Base-by-base conservation (phyloP, 75 land plant genomes). In the Pinus albicaulis region DNA sequence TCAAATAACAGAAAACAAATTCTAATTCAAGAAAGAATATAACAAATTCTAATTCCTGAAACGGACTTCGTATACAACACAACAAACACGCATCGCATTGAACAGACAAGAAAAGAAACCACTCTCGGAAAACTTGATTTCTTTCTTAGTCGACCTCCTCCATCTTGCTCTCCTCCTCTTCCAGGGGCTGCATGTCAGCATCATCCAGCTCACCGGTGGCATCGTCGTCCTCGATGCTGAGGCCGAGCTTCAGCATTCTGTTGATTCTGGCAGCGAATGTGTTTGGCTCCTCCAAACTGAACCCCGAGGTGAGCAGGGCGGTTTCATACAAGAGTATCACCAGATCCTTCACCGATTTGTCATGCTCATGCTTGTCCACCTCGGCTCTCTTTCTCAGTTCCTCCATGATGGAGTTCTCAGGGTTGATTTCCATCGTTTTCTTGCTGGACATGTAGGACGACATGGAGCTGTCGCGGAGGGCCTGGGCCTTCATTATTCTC, bases 91-190 rank as follows among this genome's bases (percentile, higher is more conserved):
- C n/a, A n/a, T n/a, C n/a, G n/a, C n/a, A n/a, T n/a, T n/a, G n/a
- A n/a, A n/a, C n/a, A n/a, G n/a, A n/a, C n/a, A n/a, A n/a, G n/a
- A n/a, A n/a, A n/a, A n/a, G n/a, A n/a, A n/a, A n/a, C n/a, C n/a
- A n/a, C n/a, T n/a, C n/a, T n/a, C n/a, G n/a, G n/a, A n/a, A n/a
- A n/a, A n/a, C n/a, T n/a, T n/a, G n/a, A n/a, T n/a, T n/a, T n/a
- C n/a, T n/a, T n/a, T n/a, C n/a, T n/a, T n/a, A 93, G 73, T 93
- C 96, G 1, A 93, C 96, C 52, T 91, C 93, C 81, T 93, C 93
- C 96, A 93, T 93, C 88, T 86, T 91, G 86, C 88, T 83, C 55
- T 88, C 93, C 68, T 88, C 93, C 52, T 85, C 92, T 77, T 92
- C 88, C 74, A 86, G 66, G 2, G 86, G 73, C 0, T 88, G 90